Evolutionary conservation across 441 rosid species (phyloP).

Genomic region (Breynia disticha): DNA sequence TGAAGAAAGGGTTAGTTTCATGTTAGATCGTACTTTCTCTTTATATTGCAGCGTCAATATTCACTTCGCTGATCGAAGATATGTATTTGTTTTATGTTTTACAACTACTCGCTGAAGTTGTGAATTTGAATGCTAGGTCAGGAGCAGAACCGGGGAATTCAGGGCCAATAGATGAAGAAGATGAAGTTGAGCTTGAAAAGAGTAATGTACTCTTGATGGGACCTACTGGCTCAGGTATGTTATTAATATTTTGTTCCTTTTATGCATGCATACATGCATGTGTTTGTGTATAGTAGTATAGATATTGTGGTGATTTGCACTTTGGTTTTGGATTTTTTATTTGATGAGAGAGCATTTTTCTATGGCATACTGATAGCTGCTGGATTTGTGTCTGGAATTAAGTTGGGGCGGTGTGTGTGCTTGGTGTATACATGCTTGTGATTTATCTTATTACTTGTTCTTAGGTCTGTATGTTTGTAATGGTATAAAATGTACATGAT

Average conservation of each 20-base stretch:
- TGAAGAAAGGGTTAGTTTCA: slow-evolving; percentile 61
- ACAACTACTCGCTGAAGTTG: slow-evolving; percentile 21
- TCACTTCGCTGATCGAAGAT: neutral
- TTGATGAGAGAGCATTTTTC: no score
- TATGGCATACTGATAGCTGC: no score
- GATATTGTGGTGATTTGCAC: no score
- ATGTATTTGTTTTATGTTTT: neutral
- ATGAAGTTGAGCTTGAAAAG: slow-evolving; percentile 82
- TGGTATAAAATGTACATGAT: no score
- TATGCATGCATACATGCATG: no score
- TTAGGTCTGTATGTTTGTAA: no score
- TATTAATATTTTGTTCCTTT: slow-evolving; percentile 8
- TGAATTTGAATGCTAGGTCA: slow-evolving; percentile 60
- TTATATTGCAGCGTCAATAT: neutral
- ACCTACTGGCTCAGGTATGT: slow-evolving; percentile 90
- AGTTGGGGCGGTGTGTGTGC: no score
- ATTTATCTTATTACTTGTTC: no score
- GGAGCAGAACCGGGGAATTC: slow-evolving; percentile 45
- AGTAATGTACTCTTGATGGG: slow-evolving; percentile 95
- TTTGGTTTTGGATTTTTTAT: no score
- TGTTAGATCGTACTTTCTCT: slow-evolving; percentile 5
- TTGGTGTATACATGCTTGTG: no score
- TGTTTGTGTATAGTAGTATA: no score
- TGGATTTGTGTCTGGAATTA: no score
- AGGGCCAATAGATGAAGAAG: slow-evolving; percentile 46